Evolutionary conservation across 1,284 basidiomycete genomes (phyloP).

Genomic region (Crocinoboletus sp.): DNA sequence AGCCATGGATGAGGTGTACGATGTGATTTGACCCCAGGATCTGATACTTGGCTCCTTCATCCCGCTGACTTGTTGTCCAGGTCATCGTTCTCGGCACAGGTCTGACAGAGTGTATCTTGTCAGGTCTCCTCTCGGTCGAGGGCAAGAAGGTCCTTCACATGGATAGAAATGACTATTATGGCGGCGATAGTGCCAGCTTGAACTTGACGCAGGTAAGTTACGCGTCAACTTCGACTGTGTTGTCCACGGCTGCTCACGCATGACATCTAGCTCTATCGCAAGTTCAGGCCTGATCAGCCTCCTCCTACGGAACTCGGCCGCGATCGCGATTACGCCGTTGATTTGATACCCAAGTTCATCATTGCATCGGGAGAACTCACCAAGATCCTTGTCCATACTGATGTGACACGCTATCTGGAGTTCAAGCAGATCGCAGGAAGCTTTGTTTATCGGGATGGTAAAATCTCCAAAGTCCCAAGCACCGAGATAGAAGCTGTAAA

Average conservation of each 20-base stretch:
- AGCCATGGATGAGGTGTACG: constrained; percentile 87
- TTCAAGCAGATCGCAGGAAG: constrained; percentile 99
- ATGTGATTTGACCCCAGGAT: constrained; percentile 46
- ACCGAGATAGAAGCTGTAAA: constrained; percentile 97
- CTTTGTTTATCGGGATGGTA: constrained; percentile 96
- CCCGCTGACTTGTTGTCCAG: constrained; percentile 39
- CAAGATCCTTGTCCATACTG: constrained; percentile 98
- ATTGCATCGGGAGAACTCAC: constrained; percentile 98
- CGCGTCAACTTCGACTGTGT: constrained; percentile 8
- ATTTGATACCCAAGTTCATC: constrained; percentile 96
- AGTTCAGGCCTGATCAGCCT: constrained; percentile 79
- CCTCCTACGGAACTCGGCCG: constrained; percentile 81
- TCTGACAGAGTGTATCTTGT: constrained; percentile 97
- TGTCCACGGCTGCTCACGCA: constrained; percentile 17
- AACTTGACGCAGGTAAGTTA: constrained; percentile 89
- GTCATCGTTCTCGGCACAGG: constrained; percentile 95
- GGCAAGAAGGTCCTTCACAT: constrained; percentile 99
- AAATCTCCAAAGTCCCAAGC: constrained; percentile 96
- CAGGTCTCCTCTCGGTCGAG: constrained; percentile 94
- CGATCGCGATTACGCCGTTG: constrained; percentile 94
- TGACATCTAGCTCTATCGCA: constrained; percentile 80
- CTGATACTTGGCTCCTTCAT: constrained; percentile 10
- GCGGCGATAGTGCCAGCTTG: constrained; percentile 95
- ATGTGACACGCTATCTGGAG: constrained; percentile 98
- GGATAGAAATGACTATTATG: constrained; percentile 99